Conservation (phyloP, 495 filamentous ascomycete genomes). For the Hypomontagnella submonticulosa region DNA sequence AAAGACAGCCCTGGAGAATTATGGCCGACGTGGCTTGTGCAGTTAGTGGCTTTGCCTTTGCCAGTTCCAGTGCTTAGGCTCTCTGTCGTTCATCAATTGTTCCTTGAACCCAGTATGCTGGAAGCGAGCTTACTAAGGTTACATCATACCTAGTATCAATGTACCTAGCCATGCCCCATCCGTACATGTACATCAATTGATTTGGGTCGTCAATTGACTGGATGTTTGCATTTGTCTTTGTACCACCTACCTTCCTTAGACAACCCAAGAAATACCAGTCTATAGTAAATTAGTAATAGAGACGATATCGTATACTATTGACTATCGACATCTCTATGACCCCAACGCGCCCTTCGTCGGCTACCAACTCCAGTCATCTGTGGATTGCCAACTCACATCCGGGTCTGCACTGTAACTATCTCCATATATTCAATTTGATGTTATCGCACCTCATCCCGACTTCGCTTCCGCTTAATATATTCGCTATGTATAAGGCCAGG, state of each 20-base stretch:
- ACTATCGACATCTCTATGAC: too few species aligned
- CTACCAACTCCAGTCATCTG: too few species aligned
- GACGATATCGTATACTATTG: too few species aligned
- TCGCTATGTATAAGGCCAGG: constrained; percentile 3
- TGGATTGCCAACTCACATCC: not conserved
- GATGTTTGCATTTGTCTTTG: too few species aligned
- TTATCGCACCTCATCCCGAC: constrained; percentile 19
- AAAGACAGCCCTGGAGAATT: constrained; percentile 3
- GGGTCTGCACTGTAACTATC: not conserved
- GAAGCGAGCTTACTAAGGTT: constrained; percentile 6
- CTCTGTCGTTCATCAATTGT: not conserved
- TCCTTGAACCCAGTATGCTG: constrained; percentile 1
- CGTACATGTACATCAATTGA: too few species aligned
- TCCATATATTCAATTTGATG: not conserved
- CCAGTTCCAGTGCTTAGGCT: too few species aligned
- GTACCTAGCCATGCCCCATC: not conserved
- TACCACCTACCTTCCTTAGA: too few species aligned
- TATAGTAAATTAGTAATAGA: too few species aligned
- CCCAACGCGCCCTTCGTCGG: too few species aligned
- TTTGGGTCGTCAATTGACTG: too few species aligned
- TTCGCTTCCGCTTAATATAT: constrained; percentile 23
- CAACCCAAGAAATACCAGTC: too few species aligned
- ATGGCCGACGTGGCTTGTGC: constrained; percentile 32
- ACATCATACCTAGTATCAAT: not conserved
- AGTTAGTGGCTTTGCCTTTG: constrained; percentile 1